Evolutionary conservation across 176 grass and related monocot genomes (phyloP).

Genomic region (Alloteropsis semialata): DNA sequence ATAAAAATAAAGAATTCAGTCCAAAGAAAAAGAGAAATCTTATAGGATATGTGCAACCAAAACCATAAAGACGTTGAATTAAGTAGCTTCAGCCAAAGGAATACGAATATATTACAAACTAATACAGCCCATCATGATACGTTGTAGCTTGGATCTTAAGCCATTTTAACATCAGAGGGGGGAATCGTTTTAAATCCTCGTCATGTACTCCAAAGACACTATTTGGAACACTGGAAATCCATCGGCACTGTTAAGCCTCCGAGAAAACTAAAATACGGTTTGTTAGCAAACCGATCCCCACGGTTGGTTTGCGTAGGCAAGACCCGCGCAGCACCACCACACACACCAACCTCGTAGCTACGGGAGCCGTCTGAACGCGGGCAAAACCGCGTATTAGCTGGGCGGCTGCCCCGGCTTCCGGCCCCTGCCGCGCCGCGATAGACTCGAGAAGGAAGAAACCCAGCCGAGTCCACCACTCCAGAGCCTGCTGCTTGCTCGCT

Average conservation of each 20-base stretch:
- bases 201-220: too few relatives aligned
- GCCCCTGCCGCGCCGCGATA: slow-evolving; percentile 8
- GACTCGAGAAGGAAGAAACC: neutral
- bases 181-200: too few relatives aligned
- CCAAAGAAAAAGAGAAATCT: too few relatives aligned
- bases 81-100: too few relatives aligned
- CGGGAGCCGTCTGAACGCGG: neutral
- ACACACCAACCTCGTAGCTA: neutral
- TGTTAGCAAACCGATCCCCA: neutral
- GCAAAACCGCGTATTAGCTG: slow-evolving; percentile 37
- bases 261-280: neutral
- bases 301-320: neutral
- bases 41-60: too few relatives aligned
- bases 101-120: too few relatives aligned
- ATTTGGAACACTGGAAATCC: too few relatives aligned
- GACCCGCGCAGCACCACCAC: neutral
- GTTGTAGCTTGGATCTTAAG: too few relatives aligned
- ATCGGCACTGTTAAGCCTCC: neutral
- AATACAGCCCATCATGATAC: too few relatives aligned
- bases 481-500: neutral
- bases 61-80: too few relatives aligned
- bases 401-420: slow-evolving; percentile 42
- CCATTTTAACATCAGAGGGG: too few relatives aligned
- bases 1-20: too few relatives aligned
- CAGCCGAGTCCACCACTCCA: slow-evolving; percentile 1